phyloP scores from a whole-genome alignment of 352 stramenopile genomes.

The Pythium scleroteichum region DNA sequence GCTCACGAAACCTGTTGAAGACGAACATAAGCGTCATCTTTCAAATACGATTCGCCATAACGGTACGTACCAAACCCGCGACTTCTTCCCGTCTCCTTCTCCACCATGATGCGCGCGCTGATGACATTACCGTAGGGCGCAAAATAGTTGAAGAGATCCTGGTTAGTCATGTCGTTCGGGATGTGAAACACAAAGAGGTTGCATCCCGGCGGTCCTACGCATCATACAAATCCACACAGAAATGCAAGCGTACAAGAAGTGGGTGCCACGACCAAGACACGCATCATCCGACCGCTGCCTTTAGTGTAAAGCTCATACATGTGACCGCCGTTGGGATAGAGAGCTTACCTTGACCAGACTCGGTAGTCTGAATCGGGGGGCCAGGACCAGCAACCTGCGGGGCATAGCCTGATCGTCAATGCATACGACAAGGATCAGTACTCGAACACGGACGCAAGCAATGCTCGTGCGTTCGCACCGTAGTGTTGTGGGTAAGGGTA shows the following conservation, averaged over 20 bases:
- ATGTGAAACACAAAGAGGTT: slow-evolving; percentile 99
- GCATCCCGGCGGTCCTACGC: slow-evolving; percentile 91
- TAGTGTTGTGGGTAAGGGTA: slow-evolving; percentile 86
- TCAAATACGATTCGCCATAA: too few species aligned
- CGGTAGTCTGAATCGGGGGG: slow-evolving; percentile 87
- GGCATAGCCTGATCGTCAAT: slow-evolving; percentile 68
- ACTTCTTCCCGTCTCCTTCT: slow-evolving; percentile 95
- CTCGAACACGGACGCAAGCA: not conserved
- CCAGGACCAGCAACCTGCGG: slow-evolving; percentile 82
- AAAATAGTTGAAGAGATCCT: slow-evolving; percentile 97
- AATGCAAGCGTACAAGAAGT: slow-evolving; percentile 27
- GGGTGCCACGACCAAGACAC: slow-evolving; percentile 27
- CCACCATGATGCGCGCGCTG: slow-evolving; percentile 96
- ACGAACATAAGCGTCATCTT: slow-evolving; percentile 32
- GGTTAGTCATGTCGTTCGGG: slow-evolving; percentile 97
- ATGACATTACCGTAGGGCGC: slow-evolving; percentile 94
- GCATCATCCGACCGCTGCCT: slow-evolving; percentile 28
- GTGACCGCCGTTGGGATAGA: slow-evolving; percentile 11
- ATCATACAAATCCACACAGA: slow-evolving; percentile 33
- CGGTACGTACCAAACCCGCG: slow-evolving; percentile 88
- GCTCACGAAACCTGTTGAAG: slow-evolving; percentile 91
- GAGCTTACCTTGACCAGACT: slow-evolving; percentile 81
- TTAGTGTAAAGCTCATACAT: slow-evolving; percentile 27
- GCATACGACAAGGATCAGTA: not conserved
- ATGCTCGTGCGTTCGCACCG: slow-evolving; percentile 32